Conservation (phyloP, 345 rosid species). For the Pseudoturritis turrita region DNA sequence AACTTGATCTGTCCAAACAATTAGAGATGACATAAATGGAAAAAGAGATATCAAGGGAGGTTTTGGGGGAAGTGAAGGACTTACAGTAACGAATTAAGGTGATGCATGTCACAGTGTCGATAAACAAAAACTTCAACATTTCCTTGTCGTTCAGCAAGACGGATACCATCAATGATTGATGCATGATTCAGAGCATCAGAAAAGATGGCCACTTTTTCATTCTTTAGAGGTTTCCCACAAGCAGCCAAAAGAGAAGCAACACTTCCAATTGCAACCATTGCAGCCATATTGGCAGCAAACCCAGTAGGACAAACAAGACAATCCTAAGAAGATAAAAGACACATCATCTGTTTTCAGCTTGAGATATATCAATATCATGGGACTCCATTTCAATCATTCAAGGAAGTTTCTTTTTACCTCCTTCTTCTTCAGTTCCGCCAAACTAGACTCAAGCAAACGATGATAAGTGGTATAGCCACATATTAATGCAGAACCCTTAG, state of each 20-base stretch:
- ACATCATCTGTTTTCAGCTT: slow-evolving; percentile 26
- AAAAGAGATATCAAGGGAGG: neutral
- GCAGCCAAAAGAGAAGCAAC: slow-evolving; percentile 61
- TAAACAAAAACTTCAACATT: slow-evolving; percentile 60
- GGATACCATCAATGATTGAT: slow-evolving; percentile 91
- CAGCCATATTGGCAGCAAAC: slow-evolving; percentile 93
- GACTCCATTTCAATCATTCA: neutral
- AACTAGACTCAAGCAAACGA: slow-evolving; percentile 67
- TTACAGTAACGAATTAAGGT: slow-evolving; percentile 66
- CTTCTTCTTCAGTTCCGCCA: slow-evolving; percentile 85
- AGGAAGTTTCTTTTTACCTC: slow-evolving; percentile 46
- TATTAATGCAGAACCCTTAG: slow-evolving; percentile 89
- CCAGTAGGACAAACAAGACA: slow-evolving; percentile 99
- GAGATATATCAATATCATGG: neutral
- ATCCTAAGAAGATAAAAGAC: slow-evolving; percentile 50
- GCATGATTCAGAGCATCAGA: slow-evolving; percentile 96
- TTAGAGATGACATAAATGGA: slow-evolving; percentile 14
- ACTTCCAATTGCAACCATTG: slow-evolving; percentile 87
- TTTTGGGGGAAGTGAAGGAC: slow-evolving; percentile 31
- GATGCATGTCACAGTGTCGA: slow-evolving; percentile 80
- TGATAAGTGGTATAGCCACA: slow-evolving; percentile 94
- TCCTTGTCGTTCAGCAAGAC: slow-evolving; percentile 73
- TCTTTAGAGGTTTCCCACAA: slow-evolving; percentile 36
- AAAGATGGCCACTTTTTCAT: slow-evolving; percentile 76
- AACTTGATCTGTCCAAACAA: slow-evolving; percentile 54